Base-by-base conservation (phyloP, 2,329 filamentous ascomycete species). In the Ascochyta rabiei region DNA sequence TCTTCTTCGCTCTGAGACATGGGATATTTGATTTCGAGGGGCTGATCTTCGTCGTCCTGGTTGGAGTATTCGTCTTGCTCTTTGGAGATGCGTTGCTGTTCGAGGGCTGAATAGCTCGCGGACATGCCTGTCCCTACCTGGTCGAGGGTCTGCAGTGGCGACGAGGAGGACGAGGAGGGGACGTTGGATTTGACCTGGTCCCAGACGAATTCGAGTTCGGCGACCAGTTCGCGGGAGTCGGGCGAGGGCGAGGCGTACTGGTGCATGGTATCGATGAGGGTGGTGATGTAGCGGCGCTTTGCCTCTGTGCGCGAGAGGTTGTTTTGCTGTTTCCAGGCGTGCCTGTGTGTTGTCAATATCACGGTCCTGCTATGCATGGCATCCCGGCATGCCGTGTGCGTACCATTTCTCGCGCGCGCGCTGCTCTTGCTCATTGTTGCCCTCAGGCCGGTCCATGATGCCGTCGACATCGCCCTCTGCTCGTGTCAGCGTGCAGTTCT, bases 131-230 rank as follows among this genome's bases (percentile, higher is more conserved):
- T 55, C 8, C 69, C 71, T 37, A 63, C 57, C 13, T 65, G 66
- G 16, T 77, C 69, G 24, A 77, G 63, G 15, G 75, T 72, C 34
- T 73, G 76, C 16, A 72, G 59, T 2, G 75, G 72, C 16, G 67
- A 76, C 5, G 67, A 83, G 73, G 34, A 86, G 78, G 33, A 75
- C 0, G 88, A 86, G 16, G 88, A 86, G 10, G 86, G 75, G 8
- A 81, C 85, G 67, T 93, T 97, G 64, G 89, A 89, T 75, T 95
- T 96, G 66, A 99, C 93, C 75, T 98, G 95, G 66, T 97, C 92
- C 95, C 95, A 99, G 34, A 99, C 93, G 68, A 98, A 99, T 77
- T 99, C 95, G n/a, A 99, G 85, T 75, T 99, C 95, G 9, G 87
- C 83, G 33, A 98, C 93, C 34, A 99, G 82, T 76, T 96, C 93